Percentiles rank a stretch among this genome's conserved stretches.
Evolutionary conservation across 768 basidiomycete genomes (phyloP).

Genomic region (Lentinula edodes): DNA sequence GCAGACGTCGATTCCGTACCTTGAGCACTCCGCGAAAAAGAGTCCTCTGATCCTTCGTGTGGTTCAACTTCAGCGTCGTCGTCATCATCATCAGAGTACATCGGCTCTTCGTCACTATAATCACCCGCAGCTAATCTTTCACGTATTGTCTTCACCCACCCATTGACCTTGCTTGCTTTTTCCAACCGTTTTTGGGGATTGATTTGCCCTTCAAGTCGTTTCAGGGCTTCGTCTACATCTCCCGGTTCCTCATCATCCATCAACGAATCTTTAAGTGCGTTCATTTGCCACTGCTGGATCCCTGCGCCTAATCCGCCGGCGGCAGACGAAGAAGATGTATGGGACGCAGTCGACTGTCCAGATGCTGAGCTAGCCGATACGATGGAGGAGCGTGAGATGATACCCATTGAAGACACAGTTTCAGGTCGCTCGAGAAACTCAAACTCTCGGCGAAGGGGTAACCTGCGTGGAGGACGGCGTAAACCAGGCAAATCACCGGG

Average conservation of each 20-base stretch:
- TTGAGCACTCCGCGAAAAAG: conserved; percentile 1
- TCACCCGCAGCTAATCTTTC: conserved; percentile 61
- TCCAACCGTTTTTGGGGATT: conserved; percentile 66
- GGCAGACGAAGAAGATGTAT: conserved; percentile 31
- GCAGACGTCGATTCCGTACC: conserved; percentile 3
- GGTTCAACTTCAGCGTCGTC: conserved; percentile 29
- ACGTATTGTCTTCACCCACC: conserved; percentile 73
- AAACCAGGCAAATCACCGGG: conserved; percentile 18
- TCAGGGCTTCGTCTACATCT: conserved; percentile 78
- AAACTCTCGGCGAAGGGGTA: conserved; percentile 75
- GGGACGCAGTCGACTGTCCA: conserved; percentile 37
- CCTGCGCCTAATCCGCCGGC: conserved; percentile 34
- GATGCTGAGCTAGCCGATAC: conserved; percentile 38
- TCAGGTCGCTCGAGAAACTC: conserved; percentile 73
- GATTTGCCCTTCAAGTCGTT: conserved; percentile 80
- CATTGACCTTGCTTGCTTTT: conserved; percentile 73
- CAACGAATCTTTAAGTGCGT: conserved; percentile 68
- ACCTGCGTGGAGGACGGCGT: conserved; percentile 3
- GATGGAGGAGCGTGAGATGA: conserved; percentile 56
- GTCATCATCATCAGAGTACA: conserved; percentile 47
- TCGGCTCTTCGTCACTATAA: conserved; percentile 56
- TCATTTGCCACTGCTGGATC: conserved; percentile 81
- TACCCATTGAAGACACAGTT: conserved; percentile 77
- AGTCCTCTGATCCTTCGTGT: not conserved
- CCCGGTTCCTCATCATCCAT: conserved; percentile 66